phyloP scores from a whole-genome alignment of 2,329 filamentous ascomycete genomes.

The Pseudogymnoascus sp. region DNA sequence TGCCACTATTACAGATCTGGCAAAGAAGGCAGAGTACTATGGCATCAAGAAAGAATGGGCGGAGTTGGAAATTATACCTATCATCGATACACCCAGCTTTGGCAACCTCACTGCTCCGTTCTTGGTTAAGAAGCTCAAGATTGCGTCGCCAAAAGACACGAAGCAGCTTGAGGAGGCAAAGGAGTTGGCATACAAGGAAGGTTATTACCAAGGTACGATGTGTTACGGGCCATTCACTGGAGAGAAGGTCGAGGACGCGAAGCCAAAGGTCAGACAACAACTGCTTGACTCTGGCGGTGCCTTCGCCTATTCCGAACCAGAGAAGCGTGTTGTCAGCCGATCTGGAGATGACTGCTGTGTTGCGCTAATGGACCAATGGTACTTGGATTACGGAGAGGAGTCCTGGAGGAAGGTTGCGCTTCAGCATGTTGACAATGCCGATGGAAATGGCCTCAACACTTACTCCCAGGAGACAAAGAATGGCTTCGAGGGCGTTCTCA shows the following conservation, averaged over 20 bases:
- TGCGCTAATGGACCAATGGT: constrained; percentile 93
- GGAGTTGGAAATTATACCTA: constrained; percentile 78
- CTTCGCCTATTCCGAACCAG: constrained; percentile 90
- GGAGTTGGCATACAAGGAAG: constrained; percentile 93
- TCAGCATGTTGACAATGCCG: constrained; percentile 61
- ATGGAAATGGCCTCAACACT: constrained; percentile 65
- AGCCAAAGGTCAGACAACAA: constrained; percentile 73
- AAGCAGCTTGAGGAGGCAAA: constrained; percentile 90
- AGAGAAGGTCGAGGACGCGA: constrained; percentile 76
- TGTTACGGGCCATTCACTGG: constrained; percentile 82
- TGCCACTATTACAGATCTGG: constrained; percentile 77
- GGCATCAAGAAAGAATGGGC: constrained; percentile 96
- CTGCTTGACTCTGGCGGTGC: constrained; percentile 71
- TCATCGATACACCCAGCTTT: constrained; percentile 83
- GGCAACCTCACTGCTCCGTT: constrained; percentile 77
- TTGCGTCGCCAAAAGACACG: constrained; percentile 89
- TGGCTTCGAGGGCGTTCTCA: constrained; percentile 75
- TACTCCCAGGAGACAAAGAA: constrained; percentile 72
- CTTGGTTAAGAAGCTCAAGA: constrained; percentile 89
- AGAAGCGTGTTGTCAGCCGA: constrained; percentile 79
- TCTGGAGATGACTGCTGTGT: constrained; percentile 92
- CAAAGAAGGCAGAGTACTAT: constrained; percentile 94
- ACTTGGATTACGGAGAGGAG: constrained; percentile 90
- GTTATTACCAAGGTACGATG: constrained; percentile 92
- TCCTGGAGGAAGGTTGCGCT: constrained; percentile 74